Percentiles rank a stretch among this genome's conserved stretches.
phyloP scores from a whole-genome alignment of 225 moss, liverwort and hornwort genomes.

The Rhytidiadelphus loreus region DNA sequence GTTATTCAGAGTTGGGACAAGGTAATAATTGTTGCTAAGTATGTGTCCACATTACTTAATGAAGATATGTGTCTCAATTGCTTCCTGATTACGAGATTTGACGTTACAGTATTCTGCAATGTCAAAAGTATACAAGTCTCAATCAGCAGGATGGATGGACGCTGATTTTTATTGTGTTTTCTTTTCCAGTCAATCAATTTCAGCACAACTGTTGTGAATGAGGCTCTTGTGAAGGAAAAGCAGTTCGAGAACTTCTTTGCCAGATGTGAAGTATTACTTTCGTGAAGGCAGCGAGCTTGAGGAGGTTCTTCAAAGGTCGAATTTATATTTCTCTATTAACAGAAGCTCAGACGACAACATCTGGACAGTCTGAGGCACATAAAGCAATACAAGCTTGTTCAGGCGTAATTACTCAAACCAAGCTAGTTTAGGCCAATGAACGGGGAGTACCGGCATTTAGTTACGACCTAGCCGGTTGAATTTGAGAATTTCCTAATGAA shows the following conservation, averaged over 20 bases:
- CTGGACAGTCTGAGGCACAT: no score
- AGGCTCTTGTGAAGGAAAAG: slow-evolving; percentile 53
- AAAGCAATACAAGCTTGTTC: no score
- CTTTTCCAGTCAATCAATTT: slow-evolving; percentile 38
- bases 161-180: background rate
- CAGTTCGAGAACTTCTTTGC: slow-evolving; percentile 53
- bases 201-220: slow-evolving; percentile 40
- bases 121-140: background rate
- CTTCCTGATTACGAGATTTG: background rate
- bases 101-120: background rate
- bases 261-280: no score
- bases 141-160: background rate
- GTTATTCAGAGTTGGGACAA: slow-evolving; percentile 88
- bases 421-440: no score
- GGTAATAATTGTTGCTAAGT: slow-evolving; percentile 22
- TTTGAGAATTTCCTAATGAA: no score
- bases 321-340: no score
- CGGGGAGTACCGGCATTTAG: no score
- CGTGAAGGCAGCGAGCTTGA: no score
- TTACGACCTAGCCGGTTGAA: no score
- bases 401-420: no score
- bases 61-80: background rate
- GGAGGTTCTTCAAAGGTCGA: no score
- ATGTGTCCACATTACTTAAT: background rate
- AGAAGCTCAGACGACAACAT: no score